phyloP scores from a whole-genome alignment of 2,329 filamentous ascomycete species.

The Fusarium sambucinum region DNA sequence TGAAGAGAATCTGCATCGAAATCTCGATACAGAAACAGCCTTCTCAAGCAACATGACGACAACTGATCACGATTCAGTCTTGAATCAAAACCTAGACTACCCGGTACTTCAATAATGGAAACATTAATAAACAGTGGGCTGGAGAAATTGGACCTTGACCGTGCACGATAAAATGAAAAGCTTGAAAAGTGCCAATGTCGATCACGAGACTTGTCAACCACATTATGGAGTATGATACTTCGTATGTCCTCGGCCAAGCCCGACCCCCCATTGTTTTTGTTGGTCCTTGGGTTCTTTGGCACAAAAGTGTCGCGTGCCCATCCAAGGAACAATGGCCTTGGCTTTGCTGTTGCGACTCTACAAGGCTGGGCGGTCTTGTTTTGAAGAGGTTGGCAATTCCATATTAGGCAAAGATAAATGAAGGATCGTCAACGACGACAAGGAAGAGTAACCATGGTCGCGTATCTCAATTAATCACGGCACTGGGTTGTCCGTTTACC shows the following conservation, averaged over 20 bases:
- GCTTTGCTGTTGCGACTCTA: slow-evolving; percentile 1
- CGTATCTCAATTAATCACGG: slow-evolving; percentile 13
- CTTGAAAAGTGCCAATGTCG: slow-evolving; percentile 9
- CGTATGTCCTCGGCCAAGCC: slow-evolving; percentile 22
- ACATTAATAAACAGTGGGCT: not conserved
- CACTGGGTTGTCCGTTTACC: not conserved
- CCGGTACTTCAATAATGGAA: not conserved
- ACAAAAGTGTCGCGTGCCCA: slow-evolving; percentile 30
- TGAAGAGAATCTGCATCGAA: not conserved
- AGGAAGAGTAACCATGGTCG: slow-evolving; percentile 14
- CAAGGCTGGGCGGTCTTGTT: not conserved
- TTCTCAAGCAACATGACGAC: not conserved
- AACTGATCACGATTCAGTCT: not conserved
- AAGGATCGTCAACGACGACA: slow-evolving; percentile 21
- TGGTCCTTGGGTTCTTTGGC: not conserved
- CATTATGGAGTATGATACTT: no score
- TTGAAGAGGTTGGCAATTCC: not conserved
- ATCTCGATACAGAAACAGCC: not conserved
- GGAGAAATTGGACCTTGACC: not conserved
- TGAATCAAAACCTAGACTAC: not conserved
- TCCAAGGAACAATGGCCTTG: slow-evolving; percentile 11
- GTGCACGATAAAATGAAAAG: slow-evolving; percentile 3
- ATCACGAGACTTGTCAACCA: not conserved
- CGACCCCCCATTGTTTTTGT: slow-evolving; percentile 10
- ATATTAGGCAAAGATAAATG: slow-evolving; percentile 13